phyloP scores from a whole-genome alignment of 108 stramenopile genomes.

The Nannochloropsis granulata region DNA sequence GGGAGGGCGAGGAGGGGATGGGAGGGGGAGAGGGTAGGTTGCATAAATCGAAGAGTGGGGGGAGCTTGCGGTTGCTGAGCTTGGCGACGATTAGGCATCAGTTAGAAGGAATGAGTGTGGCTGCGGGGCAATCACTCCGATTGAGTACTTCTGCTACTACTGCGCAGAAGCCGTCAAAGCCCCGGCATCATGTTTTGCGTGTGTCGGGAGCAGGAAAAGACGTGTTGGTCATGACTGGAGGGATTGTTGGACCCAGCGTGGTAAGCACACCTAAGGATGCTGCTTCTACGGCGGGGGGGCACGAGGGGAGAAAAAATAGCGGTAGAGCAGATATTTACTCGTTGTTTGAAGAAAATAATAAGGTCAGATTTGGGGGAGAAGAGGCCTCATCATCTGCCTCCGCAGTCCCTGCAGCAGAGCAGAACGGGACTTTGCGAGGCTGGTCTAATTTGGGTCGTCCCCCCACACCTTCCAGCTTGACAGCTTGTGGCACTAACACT shows the following conservation, averaged over 20 bases:
- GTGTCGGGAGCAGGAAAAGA: neutral
- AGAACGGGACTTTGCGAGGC: neutral
- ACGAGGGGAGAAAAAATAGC: neutral
- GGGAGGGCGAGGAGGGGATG: neutral
- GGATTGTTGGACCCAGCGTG: neutral
- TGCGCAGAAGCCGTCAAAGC: neutral
- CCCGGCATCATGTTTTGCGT: neutral
- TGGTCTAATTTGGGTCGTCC: neutral
- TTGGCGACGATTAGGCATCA: neutral
- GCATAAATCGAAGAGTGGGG: neutral
- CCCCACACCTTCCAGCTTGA: neutral
- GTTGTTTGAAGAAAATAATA: neutral
- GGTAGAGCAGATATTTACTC: too few species aligned
- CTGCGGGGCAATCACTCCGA: neutral
- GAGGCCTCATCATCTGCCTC: neutral
- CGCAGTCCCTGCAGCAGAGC: neutral
- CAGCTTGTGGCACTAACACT: neutral
- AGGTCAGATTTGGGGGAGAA: neutral
- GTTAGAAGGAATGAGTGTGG: neutral
- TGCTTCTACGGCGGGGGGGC: neutral
- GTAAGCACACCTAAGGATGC: neutral
- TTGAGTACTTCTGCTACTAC: neutral
- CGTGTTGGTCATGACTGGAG: neutral
- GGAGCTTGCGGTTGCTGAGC: neutral
- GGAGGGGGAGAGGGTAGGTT: neutral